Evolutionary conservation across 305 asterid species (phyloP).

Genomic region (Ruellia speciosa): DNA sequence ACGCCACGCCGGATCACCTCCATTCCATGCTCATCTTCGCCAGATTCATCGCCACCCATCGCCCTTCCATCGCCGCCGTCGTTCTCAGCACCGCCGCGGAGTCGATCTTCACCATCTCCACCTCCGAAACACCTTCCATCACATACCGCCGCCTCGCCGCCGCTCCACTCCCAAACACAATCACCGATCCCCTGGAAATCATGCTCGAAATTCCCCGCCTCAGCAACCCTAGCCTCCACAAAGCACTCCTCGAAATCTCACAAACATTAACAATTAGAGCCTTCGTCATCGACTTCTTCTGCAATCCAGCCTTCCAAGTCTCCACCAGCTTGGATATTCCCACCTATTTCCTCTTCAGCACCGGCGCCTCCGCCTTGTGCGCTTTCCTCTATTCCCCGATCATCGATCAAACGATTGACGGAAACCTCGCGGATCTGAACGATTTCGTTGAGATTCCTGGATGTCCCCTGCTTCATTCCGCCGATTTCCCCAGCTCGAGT

Average conservation of each 20-base stretch:
- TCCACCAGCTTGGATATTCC: conserved; percentile 29
- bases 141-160: conserved; percentile 30
- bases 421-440: conserved; percentile 15
- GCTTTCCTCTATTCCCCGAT: conserved; percentile 23
- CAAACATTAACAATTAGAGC: conserved; percentile 24
- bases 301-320: conserved; percentile 29
- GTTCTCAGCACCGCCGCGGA: conserved; percentile 25
- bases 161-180: conserved; percentile 16
- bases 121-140: conserved; percentile 21
- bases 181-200: conserved; percentile 23
- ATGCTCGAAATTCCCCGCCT: conserved; percentile 37
- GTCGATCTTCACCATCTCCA: conserved; percentile 10
- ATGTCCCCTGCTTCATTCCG: conserved; percentile 23
- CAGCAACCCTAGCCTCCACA: conserved; percentile 23
- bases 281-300: conserved; percentile 38
- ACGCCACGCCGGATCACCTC: conserved; percentile 32
- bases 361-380: conserved; percentile 24
- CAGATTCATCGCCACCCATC: conserved; percentile 33
- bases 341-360: conserved; percentile 31
- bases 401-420: conserved; percentile 9
- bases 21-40: conserved; percentile 24
- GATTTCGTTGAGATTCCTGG: conserved; percentile 28
- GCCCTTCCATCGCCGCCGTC: conserved; percentile 22
- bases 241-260: conserved; percentile 30
- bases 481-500: conserved; percentile 24